Conservation (phyloP, 257 asterid species). For the Petunia axillaris region DNA sequence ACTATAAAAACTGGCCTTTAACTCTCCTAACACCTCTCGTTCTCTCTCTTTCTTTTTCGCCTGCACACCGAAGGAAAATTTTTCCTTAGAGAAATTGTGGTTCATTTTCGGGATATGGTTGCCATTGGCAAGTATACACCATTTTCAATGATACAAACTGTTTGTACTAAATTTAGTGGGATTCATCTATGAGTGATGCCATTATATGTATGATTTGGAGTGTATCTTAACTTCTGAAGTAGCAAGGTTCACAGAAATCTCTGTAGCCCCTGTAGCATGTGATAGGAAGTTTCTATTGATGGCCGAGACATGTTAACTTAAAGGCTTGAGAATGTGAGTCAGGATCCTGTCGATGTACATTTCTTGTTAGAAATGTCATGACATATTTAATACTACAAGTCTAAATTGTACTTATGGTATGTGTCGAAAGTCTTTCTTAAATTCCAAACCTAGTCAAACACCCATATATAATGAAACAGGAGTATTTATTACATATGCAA, state of each 20-base stretch:
- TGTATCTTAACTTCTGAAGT: conserved; percentile 15
- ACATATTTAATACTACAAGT: no score
- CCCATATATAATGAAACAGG: no score
- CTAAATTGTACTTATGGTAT: no score
- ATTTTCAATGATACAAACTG: background rate
- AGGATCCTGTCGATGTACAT: background rate
- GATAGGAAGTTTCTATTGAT: conserved; percentile 10
- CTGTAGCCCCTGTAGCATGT: conserved; percentile 16
- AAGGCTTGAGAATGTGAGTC: background rate
- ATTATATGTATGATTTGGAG: background rate
- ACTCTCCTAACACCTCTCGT: background rate
- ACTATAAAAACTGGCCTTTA: background rate
- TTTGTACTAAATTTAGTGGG: background rate
- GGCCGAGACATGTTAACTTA: background rate
- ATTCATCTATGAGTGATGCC: background rate
- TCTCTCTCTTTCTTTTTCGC: conserved; percentile 11
- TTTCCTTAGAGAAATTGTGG: background rate
- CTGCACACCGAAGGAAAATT: background rate
- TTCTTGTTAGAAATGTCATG: background rate
- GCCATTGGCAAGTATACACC: background rate
- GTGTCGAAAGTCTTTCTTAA: no score
- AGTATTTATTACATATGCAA: no score
- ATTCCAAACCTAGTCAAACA: no score
- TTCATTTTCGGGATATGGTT: background rate
- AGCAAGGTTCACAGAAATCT: background rate